Base-by-base conservation (phyloP, 176 grass and related monocot species). In the Paspalum notatum region DNA sequence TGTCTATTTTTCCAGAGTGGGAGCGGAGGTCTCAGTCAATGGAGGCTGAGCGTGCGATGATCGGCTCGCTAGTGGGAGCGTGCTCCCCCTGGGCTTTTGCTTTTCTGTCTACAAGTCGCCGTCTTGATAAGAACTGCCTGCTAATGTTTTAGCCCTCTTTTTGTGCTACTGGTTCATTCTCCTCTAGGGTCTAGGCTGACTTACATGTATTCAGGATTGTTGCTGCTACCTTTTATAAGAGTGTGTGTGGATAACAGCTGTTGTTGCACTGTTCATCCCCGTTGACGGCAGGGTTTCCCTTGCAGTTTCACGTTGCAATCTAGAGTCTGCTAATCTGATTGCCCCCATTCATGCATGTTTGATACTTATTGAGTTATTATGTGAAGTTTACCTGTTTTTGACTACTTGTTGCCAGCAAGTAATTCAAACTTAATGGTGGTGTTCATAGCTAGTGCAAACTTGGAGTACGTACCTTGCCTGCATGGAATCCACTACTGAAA, bases 61-160 rank as follows among this genome's bases (percentile, higher is more conserved):
- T 91, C 55, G 48, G 56, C 75, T 69, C 42, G 66, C 68, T 87
- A 87, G 87, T 93, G 84, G 89, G 81, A 65, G 77, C 86, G 75
- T 89, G 80, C 85, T 88, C 78, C 84, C 59, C 43, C 76, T 72
- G 79, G 90, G 47, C 64, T 81, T 56, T 60, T 17, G 22, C 72
- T 84, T 89, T 94, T 82, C 67, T 82, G 70, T 80, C 85, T 74
- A 39, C 76, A 75, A 80, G 87, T 84, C 81, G 57, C 57, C 40
- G 53, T 84, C 81, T 68, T 80, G 86, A 84, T 88, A 80, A 62
- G 68, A 80, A 69, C 86, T 75, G 76, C 27, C 69, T 80, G 53
- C 43, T 66, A 79, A 84, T 80, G 80, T 72, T 72, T 73, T 47
- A 50, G 75, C 60, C 7, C 4, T 48, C 20, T 59, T 71, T 51